Evolutionary conservation across 805 yeast genomes (phyloP).

Genomic region (Diddensiella caesifluorescens): DNA sequence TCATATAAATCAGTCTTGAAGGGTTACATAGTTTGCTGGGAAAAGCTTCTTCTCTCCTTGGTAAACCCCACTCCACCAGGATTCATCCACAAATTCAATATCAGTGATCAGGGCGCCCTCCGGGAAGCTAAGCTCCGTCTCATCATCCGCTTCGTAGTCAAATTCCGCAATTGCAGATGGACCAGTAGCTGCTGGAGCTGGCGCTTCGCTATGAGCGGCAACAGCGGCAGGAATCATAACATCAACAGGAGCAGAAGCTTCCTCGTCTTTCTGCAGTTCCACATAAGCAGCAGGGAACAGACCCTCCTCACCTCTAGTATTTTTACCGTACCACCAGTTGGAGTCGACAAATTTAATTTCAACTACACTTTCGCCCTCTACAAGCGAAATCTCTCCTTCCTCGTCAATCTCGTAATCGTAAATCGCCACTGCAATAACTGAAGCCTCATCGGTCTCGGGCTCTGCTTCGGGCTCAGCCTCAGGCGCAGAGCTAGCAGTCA

Average conservation of each 20-base stretch:
- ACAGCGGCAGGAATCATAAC: slow-evolving; percentile 18
- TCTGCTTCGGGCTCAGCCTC: slow-evolving; percentile 9
- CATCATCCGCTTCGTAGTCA: slow-evolving; percentile 87
- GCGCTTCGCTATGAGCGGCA: slow-evolving; percentile 15
- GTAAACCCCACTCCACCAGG: slow-evolving; percentile 94
- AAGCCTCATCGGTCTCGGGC: slow-evolving; percentile 18
- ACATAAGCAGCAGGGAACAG: slow-evolving; percentile 92
- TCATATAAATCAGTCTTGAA: slow-evolving; percentile 15
- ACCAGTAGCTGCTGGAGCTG: slow-evolving; percentile 27
- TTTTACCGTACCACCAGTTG: slow-evolving; percentile 89
- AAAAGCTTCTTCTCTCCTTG: slow-evolving; percentile 77
- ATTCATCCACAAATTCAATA: slow-evolving; percentile 86
- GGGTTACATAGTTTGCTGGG: slow-evolving; percentile 80
- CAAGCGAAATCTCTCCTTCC: slow-evolving; percentile 65
- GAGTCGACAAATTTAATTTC: slow-evolving; percentile 66
- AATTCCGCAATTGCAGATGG: slow-evolving; percentile 60
- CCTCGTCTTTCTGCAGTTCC: slow-evolving; percentile 34
- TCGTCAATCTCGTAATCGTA: slow-evolving; percentile 76
- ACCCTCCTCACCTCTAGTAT: slow-evolving; percentile 68
- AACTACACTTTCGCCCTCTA: slow-evolving; percentile 61
- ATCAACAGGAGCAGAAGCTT: slow-evolving; percentile 16
- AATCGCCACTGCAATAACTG: slow-evolving; percentile 43
- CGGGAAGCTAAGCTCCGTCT: slow-evolving; percentile 77
- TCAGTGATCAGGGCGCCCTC: slow-evolving; percentile 80
- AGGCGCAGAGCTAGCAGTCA: slow-evolving; percentile 14